These are phyloP conservation scores for Candida nemodendra DNA, from an alignment of 805 yeast genomes.

Conservation along the genomic window DNA sequence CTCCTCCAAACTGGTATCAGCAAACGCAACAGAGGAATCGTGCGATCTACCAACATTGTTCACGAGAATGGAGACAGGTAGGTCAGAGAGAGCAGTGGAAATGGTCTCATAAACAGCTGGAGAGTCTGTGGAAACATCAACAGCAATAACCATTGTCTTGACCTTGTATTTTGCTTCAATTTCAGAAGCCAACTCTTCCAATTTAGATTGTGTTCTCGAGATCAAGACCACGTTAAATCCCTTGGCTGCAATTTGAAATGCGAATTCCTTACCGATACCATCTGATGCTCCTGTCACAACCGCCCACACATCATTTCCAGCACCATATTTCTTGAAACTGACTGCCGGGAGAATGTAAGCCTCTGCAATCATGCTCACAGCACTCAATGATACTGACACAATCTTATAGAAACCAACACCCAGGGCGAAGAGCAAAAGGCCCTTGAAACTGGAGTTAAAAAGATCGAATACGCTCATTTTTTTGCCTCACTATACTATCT, in stretches of 20 bases:
- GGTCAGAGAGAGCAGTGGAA: conserved; percentile 41
- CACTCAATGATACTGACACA: conserved; percentile 49
- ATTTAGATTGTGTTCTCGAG: conserved; percentile 79
- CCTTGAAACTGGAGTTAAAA: background rate
- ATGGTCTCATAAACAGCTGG: conserved; percentile 56
- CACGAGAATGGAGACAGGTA: conserved; percentile 72
- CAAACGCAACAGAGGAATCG: conserved; percentile 90
- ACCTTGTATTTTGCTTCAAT: conserved; percentile 60
- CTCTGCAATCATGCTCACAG: conserved; percentile 55
- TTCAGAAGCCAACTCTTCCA: conserved; percentile 63
- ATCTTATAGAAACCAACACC: conserved; percentile 64
- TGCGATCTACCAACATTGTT: conserved; percentile 96
- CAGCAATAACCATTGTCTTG: conserved; percentile 63
- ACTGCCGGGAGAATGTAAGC: conserved; percentile 63
- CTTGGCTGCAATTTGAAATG: conserved; percentile 77
- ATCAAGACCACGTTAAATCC: conserved; percentile 84
- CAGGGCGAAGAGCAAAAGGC: conserved; percentile 40
- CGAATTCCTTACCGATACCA: conserved; percentile 93
- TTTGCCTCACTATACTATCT: too few relatives aligned
- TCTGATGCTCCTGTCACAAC: conserved; percentile 96
- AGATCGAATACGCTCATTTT: background rate
- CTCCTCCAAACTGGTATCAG: conserved; percentile 74
- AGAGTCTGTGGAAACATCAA: conserved; percentile 72
- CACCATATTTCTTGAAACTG: conserved; percentile 69
- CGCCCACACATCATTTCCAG: conserved; percentile 79